Conservation (phyloP, 1,139 yeast genomes). For the Candida sp. region DNA sequence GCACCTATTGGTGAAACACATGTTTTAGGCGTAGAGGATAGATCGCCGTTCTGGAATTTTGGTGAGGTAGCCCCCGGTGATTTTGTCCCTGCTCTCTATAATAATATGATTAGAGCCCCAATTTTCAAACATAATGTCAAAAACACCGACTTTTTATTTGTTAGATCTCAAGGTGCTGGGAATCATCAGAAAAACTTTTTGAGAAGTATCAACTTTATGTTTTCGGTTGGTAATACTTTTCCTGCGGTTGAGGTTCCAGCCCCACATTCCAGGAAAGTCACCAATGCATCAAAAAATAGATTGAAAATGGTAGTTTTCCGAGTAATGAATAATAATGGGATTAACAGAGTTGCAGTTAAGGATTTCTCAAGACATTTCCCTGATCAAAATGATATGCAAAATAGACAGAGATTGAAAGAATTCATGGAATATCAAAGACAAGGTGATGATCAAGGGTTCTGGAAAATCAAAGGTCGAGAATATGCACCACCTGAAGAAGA, state of each 20-base stretch:
- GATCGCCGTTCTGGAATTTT: slow-evolving; percentile 98
- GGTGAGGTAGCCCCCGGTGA: slow-evolving; percentile 97
- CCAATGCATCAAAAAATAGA: slow-evolving; percentile 88
- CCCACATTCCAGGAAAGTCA: slow-evolving; percentile 96
- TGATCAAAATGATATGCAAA: slow-evolving; percentile 97
- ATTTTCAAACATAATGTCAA: slow-evolving; percentile 80
- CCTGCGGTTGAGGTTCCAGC: slow-evolving; percentile 97
- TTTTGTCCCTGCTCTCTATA: slow-evolving; percentile 89
- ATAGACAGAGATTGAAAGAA: slow-evolving; percentile 91
- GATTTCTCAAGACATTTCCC: slow-evolving; percentile 95
- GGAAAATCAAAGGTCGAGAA: slow-evolving; percentile 75
- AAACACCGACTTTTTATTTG: slow-evolving; percentile 76
- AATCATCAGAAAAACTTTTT: slow-evolving; percentile 50
- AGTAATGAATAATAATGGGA: slow-evolving; percentile 73
- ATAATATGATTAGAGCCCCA: slow-evolving; percentile 91
- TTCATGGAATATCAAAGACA: slow-evolving; percentile 97
- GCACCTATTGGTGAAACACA: slow-evolving; percentile 92
- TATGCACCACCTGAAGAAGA: slow-evolving; percentile 75
- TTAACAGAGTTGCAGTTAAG: slow-evolving; percentile 75
- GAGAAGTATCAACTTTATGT: slow-evolving; percentile 66
- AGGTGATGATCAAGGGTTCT: slow-evolving; percentile 93
- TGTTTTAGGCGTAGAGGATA: slow-evolving; percentile 90
- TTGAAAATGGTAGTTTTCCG: slow-evolving; percentile 92
- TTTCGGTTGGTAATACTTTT: slow-evolving; percentile 88
- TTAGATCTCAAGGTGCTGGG: slow-evolving; percentile 81